Evolutionary conservation across 2,329 filamentous ascomycete species (phyloP), one percentile per base, ranked within the genome.

Genomic region (Rutstroemia sp.): DNA sequence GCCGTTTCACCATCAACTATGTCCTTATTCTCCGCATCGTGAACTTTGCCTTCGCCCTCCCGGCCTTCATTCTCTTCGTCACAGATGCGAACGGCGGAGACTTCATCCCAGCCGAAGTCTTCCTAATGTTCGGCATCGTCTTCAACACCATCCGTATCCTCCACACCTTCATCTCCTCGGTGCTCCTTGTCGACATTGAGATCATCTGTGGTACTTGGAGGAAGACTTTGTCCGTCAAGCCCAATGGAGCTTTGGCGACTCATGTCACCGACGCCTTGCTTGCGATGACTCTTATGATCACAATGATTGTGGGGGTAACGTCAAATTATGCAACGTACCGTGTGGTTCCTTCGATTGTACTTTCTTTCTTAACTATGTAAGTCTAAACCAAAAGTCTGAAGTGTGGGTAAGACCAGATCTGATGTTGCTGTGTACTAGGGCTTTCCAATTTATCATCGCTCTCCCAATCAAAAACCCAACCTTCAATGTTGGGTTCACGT

Each of bases 381-480:
- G 34, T 41, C 12, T 19, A n/a, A 3, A 7, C 9, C 27, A 30
- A 30, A 30, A 30, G 27, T 9, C 8, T 30, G 9, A 30, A 30
- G 9, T 10, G 8, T 4, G 5, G n/a, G 19, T 17, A 9, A 4
- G 12, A 19, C 17, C 17, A 39, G 9, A 19, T n/a, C 6, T 21
- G 19, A 17, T 34, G 23, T 34, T 14, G 38, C 16, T 34, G 9
- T 19, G 14, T 14, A 14, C 34, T 5, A 53, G 41, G 25, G 14
- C 19, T n/a, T n/a, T 53, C 8, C 51, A 53, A 53, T 53, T 38
- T 27, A 46, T 46, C 41, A 53, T 53, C 10, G 51, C 51, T 5
- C 42, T 46, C 8, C 51, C 51, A 12, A 39, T 45, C 12, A 30
- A 34, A 45, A 16, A 45, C 25, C 41, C 27, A 9, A 52, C n/a